Conservation (phyloP, 148 eudicot species). For the Rheum nobile region DNA sequence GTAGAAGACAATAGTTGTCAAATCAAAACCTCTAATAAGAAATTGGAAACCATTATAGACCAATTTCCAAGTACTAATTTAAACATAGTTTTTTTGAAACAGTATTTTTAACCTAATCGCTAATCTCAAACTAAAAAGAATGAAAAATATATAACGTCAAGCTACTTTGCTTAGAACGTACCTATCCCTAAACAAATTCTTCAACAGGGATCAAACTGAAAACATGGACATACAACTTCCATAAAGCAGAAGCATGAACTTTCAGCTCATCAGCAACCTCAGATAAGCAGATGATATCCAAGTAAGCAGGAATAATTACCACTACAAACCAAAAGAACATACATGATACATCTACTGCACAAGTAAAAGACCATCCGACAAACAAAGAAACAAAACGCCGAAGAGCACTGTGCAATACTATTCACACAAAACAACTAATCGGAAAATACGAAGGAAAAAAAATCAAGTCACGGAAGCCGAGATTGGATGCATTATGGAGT, state of each 20-base stretch:
- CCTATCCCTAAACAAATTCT: background rate
- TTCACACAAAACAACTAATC: background rate
- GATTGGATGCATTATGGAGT: background rate
- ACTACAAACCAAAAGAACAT: too few relatives aligned
- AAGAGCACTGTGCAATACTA: too few relatives aligned
- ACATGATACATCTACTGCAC: background rate
- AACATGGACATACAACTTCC: background rate
- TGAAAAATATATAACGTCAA: background rate
- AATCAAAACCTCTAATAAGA: background rate
- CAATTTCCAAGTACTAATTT: background rate
- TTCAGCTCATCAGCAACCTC: background rate
- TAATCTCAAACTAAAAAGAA: background rate
- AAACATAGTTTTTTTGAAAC: background rate
- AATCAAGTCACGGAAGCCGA: too few relatives aligned
- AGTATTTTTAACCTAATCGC: background rate
- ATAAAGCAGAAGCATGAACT: background rate
- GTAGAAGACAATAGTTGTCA: background rate
- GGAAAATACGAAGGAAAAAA: too few relatives aligned
- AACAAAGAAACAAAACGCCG: too few relatives aligned
- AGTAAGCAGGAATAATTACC: too few relatives aligned
- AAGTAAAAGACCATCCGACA: too few relatives aligned
- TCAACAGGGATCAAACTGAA: background rate
- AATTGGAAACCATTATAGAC: background rate
- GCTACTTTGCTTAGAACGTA: background rate
- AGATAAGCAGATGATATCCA: background rate